Base-by-base conservation (phyloP, 805 yeast genomes). In the Ogataea methylovora region DNA sequence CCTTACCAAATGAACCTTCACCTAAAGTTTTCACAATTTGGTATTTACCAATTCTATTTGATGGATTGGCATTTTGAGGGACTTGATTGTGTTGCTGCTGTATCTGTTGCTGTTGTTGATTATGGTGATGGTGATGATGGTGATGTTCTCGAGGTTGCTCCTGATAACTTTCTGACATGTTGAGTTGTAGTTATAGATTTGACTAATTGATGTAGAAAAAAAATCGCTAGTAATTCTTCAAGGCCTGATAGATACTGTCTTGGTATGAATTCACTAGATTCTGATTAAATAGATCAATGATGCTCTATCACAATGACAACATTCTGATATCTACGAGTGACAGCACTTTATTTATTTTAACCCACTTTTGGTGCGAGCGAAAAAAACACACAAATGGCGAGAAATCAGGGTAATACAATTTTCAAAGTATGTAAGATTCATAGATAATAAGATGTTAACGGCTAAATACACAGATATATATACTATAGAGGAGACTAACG, bases 1-100 rank as follows among this genome's bases (percentile, higher is more conserved):
- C 97, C 54, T 90, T 90, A 49, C 97, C 97, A 54, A 88, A 88
- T 0, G 96, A 87, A 17, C 97, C 97, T 54, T 88, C 97, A 24
- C 97, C 97, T 16, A 88, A 65, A 4, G 95, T 87, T 56, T 87
- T 84, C 46, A 88, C 84, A 34, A 88, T 81, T 56, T 88, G 96
- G 61, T 90, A 88, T 45, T 90, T 82, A 14, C 97, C 98, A 33
- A 92, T 85, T 38, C 88, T 44, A 12, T 47, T 48, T 12, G 51
- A 27, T 20, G 49, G 43, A 16, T 31, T 24, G 21, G 33, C 10
- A 21, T 14, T 18, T 19, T 27, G 14, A 6, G 38, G 22, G 5
- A 9, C 9, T 33, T 37, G 31, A 20, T 28, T 46, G 31, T 22
- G 40, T 24, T 36, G 49, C 34, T 11, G 44, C 14, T 30, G 41